A percentile compares a stretch with the other conserved stretches of the same genome.
Evolutionary conservation across 495 filamentous ascomycete species (phyloP).

Genomic region (Talaromyces nanjingensis): DNA sequence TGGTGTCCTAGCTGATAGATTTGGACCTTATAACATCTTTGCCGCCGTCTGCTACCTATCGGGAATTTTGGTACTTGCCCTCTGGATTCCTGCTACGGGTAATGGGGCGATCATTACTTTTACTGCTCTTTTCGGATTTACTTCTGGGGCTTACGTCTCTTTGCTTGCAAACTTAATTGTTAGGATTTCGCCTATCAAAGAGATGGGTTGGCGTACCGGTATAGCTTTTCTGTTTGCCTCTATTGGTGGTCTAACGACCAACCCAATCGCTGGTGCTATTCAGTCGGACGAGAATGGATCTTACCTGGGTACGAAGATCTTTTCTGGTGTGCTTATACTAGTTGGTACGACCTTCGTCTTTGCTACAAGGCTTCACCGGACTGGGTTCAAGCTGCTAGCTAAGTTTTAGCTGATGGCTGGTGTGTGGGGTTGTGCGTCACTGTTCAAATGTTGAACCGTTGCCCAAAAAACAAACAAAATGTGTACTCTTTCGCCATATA

Average conservation of each 20-base stretch:
- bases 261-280: conserved; percentile 55
- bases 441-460: no score
- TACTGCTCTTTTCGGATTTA: conserved; percentile 24
- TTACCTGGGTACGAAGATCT: conserved; percentile 18
- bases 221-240: conserved; percentile 15
- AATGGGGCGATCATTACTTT: conserved; percentile 22
- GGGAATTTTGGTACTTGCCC: conserved; percentile 20
- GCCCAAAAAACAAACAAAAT: no score
- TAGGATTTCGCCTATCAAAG: conserved; percentile 19
- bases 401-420: no score
- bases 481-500: no score
- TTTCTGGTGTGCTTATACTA: conserved; percentile 18
- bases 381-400: background rate
- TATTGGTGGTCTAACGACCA: conserved; percentile 43
- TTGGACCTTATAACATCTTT: conserved; percentile 29
- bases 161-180: conserved; percentile 19
- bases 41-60: conserved; percentile 16
- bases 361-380: background rate
- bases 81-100: conserved; percentile 23
- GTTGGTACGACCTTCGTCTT: conserved; percentile 35
- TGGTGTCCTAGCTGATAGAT: conserved; percentile 20
- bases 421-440: no score
- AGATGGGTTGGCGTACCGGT: conserved; percentile 22
- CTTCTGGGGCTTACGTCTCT: conserved; percentile 25
- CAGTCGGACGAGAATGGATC: conserved; percentile 11